Conservation (phyloP, 495 filamentous ascomycete species). For the Collariella sp. region DNA sequence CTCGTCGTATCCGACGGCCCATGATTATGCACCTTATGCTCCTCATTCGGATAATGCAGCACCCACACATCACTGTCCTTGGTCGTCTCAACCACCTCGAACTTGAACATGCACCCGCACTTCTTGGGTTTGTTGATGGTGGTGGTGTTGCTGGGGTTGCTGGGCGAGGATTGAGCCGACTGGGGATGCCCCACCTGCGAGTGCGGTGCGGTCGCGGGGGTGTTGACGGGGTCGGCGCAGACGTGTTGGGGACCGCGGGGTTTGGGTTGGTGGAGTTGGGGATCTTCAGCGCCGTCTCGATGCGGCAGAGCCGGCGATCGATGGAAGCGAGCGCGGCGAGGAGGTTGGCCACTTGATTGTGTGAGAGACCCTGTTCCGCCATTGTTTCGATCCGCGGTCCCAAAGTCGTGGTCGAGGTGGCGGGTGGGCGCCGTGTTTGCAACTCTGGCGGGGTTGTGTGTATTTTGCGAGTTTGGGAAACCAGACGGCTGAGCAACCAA, state of each 20-base stretch:
- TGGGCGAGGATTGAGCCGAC: not conserved
- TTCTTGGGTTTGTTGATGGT: conserved; percentile 19
- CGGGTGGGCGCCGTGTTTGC: too few species aligned
- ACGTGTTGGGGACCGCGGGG: not conserved
- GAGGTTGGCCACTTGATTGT: conserved; percentile 21
- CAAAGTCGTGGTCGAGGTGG: too few species aligned
- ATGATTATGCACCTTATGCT: conserved; percentile 33
- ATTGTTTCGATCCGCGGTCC: conserved; percentile 1
- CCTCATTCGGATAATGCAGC: conserved; percentile 31
- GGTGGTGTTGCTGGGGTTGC: not conserved
- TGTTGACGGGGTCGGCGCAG: not conserved
- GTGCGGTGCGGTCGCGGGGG: not conserved
- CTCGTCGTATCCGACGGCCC: conserved; percentile 26
- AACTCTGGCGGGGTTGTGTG: too few species aligned
- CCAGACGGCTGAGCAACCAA: too few species aligned
- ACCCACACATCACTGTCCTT: conserved; percentile 27
- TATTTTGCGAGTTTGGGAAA: too few species aligned
- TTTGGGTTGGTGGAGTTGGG: conserved; percentile 1
- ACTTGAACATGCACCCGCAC: conserved; percentile 32
- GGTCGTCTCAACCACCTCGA: conserved; percentile 30
- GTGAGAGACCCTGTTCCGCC: conserved; percentile 15
- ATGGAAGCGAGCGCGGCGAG: conserved; percentile 27
- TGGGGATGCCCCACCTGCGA: not conserved
- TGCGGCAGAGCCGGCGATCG: conserved; percentile 29
- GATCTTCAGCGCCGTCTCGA: conserved; percentile 20